These are phyloP conservation scores for Hymenoscyphus repandus DNA, from an alignment of 2,329 filamentous ascomycete genomes.

Conservation along the genomic window DNA sequence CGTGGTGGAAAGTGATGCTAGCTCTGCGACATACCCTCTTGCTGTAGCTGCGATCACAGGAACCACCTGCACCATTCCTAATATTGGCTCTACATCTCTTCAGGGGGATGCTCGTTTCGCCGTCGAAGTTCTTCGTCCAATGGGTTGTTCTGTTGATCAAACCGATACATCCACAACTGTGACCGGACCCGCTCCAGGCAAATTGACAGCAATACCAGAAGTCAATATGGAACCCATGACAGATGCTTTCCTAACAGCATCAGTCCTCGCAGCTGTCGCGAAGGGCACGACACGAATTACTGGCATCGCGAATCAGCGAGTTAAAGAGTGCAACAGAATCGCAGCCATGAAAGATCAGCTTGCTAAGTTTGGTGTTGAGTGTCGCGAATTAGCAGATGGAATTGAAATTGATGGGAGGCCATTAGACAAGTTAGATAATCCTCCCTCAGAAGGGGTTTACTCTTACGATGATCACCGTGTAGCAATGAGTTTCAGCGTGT, in stretches of 20 bases:
- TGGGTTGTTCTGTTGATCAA: constrained; percentile 90
- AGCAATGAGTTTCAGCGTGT: constrained; percentile 95
- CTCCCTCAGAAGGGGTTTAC: constrained; percentile 65
- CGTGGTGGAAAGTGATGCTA: constrained; percentile 92
- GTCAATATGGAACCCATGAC: constrained; percentile 99
- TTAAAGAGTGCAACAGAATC: constrained; percentile 98
- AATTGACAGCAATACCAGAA: constrained; percentile 68
- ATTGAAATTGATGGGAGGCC: constrained; percentile 64
- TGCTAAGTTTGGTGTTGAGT: constrained; percentile 84
- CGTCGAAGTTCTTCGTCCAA: constrained; percentile 79
- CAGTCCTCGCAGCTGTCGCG: constrained; percentile 85
- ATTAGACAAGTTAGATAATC: constrained; percentile 44
- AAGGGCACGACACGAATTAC: constrained; percentile 78
- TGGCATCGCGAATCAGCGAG: constrained; percentile 94
- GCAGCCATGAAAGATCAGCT: constrained; percentile 92
- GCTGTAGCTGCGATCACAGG: constrained; percentile 93
- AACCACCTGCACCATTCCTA: constrained; percentile 91
- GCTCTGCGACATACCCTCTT: constrained; percentile 92
- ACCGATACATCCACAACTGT: constrained; percentile 84
- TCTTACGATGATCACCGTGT: constrained; percentile 98
- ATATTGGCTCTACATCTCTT: constrained; percentile 86
- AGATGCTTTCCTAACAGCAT: constrained; percentile 93
- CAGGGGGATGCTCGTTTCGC: constrained; percentile 96
- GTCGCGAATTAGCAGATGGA: constrained; percentile 88
- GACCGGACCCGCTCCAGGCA: constrained; percentile 73